Percentiles rank a stretch among this genome's conserved stretches.
Evolutionary conservation across 495 filamentous ascomycete genomes (phyloP).

Genomic region (Emericellopsis terricola): DNA sequence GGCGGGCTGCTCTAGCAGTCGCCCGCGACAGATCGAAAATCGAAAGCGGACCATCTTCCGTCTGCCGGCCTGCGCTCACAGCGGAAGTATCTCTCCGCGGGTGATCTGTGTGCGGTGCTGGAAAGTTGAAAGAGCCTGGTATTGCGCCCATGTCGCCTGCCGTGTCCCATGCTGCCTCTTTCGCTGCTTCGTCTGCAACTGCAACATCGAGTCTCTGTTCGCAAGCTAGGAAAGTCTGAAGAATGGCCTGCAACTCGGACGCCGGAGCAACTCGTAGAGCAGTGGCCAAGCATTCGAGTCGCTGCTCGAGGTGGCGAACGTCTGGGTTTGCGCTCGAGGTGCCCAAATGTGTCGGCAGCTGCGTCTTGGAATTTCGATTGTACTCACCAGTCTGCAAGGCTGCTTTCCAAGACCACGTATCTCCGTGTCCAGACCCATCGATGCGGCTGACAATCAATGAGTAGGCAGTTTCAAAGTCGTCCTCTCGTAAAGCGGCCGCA

Average conservation of each 20-base stretch:
- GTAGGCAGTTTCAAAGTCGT: slow-evolving; percentile 95
- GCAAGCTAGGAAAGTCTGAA: slow-evolving; percentile 67
- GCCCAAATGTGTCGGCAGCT: slow-evolving; percentile 31
- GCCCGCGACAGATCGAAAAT: slow-evolving; percentile 81
- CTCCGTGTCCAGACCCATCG: slow-evolving; percentile 15
- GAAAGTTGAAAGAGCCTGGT: slow-evolving; percentile 43
- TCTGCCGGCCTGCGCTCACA: slow-evolving; percentile 9
- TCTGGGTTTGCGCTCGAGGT: slow-evolving; percentile 32
- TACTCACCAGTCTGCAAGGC: slow-evolving; percentile 78
- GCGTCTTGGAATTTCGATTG: slow-evolving; percentile 29
- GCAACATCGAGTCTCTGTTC: slow-evolving; percentile 68
- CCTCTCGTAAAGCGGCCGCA: slow-evolving; percentile 63
- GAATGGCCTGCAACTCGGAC: slow-evolving; percentile 62
- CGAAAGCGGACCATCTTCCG: slow-evolving; percentile 76
- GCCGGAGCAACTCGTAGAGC: slow-evolving; percentile 69
- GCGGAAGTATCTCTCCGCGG: slow-evolving; percentile 1
- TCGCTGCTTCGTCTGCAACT: slow-evolving; percentile 50
- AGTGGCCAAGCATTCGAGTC: slow-evolving; percentile 79
- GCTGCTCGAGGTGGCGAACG: slow-evolving; percentile 55
- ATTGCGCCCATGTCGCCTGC: slow-evolving; percentile 41
- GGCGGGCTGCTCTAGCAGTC: slow-evolving; percentile 52
- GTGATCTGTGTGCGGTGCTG: not conserved
- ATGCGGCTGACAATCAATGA: slow-evolving; percentile 71
- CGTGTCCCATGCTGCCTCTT: slow-evolving; percentile 56
- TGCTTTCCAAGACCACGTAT: slow-evolving; percentile 84